These are phyloP conservation scores for Xanthoconium purpureum DNA, from an alignment of 768 basidiomycete species.

Conservation along the genomic window DNA sequence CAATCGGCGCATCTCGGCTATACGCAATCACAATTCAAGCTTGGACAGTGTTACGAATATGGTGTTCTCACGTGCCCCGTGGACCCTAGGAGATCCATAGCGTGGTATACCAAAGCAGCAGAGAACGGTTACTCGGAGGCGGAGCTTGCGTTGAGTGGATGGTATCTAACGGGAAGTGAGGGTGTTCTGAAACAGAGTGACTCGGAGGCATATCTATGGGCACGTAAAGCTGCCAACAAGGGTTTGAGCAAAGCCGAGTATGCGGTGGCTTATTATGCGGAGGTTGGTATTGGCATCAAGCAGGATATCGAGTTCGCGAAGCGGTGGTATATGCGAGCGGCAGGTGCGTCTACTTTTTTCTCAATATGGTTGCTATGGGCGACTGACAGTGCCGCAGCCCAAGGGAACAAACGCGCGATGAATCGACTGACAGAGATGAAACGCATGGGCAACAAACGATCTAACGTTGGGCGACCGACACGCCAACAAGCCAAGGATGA, in stretches of 20 bases:
- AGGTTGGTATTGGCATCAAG: conserved; percentile 96
- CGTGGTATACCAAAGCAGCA: conserved; percentile 98
- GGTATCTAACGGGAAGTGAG: conserved; percentile 96
- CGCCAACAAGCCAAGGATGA: conserved; percentile 93
- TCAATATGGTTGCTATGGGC: neutral
- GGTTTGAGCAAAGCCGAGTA: conserved; percentile 97
- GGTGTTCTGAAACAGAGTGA: conserved; percentile 97
- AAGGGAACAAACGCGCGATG: conserved; percentile 99
- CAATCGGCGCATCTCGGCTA: conserved; percentile 93
- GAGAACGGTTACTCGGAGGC: conserved; percentile 95
- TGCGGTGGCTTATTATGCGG: conserved; percentile 97
- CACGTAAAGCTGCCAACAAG: conserved; percentile 92
- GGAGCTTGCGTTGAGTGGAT: conserved; percentile 93
- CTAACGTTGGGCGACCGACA: conserved; percentile 79
- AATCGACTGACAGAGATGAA: conserved; percentile 94
- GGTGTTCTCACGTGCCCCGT: conserved; percentile 85
- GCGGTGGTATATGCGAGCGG: conserved; percentile 98
- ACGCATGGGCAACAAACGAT: conserved; percentile 76
- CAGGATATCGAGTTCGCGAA: conserved; percentile 95
- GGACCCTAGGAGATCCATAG: conserved; percentile 91
- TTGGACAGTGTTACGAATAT: conserved; percentile 94
- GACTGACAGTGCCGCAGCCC: conserved; percentile 51
- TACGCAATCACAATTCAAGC: conserved; percentile 90
- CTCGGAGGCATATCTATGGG: conserved; percentile 99
- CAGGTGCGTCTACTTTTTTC: conserved; percentile 57